Evolutionary conservation across 768 basidiomycete species (phyloP), one percentile per base, ranked within the genome.

Genomic region (Podaxis sp.): DNA sequence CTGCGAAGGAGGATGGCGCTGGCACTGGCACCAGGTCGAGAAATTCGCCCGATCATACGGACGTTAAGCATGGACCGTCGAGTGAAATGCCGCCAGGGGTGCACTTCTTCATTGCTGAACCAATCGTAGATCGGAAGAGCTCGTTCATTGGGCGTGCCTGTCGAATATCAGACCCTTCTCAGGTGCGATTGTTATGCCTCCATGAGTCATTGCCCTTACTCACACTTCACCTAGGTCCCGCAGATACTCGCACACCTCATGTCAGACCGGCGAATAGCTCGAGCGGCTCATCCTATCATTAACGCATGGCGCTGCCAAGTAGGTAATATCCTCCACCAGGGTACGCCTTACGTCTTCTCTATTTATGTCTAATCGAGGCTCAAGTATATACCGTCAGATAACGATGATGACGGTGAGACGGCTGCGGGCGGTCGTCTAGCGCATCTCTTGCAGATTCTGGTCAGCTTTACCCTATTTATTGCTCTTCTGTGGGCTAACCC

Each of bases 321-420:
- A 3, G 85, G 86, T 48, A 80, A 73, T 51, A 73, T 90, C 1
- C 75, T 91, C 56, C 89, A 93, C 72, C 90, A 93, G 83, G 91
- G 91, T 89, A 66, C 33, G 76, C 64, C 26, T 2, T 48, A 44
- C 40, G 30, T 46, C 22, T 40, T 30, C 20, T 33, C 30, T 33
- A 33, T 33, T 8, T 22, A 17, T 38, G 22, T 33, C 52, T 4
- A 37, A 33, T 7, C 2, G 22, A 26, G 8, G 44, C 49, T 49
- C 28, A 58, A 44, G 56, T 22, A 63, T 22, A 17, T 44, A 3
- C 13, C 40, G 22, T 13, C 24, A 94, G 96, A 98, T 70, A 96
- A 97, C 63, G 93, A 96, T 61, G 96, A 99, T 64, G 92, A 98
- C 62, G 93, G 95, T 1, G 96, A 99, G 76, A 87, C 90, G 0